Evolutionary conservation across 164 flowering plant genomes (phyloP), one percentile per base, ranked within the genome.

Genomic region (Tetrastigma voinierianum): DNA sequence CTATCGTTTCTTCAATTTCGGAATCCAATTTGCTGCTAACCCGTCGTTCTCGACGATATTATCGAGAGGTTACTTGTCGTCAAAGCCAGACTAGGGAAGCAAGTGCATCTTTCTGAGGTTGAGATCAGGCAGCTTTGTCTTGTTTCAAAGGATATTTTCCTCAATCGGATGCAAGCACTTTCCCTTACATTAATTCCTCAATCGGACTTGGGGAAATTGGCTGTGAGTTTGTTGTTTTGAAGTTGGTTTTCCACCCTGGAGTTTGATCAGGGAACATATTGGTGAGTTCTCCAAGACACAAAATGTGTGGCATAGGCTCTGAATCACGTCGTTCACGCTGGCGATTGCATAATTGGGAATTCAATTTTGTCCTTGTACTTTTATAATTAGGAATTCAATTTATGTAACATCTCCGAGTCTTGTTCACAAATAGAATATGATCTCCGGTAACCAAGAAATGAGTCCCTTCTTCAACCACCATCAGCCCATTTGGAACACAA

Each of bases 141-240:
- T 14, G 66, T 59, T 8, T 76, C 88, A 16, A 83, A 61, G 54
- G 81, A 77, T 18, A 73, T 84, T 60, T 80, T 87, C 81, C 66
- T 83, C 25, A 83, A 78, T 80, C 79, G 70, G 87, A 87, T 87
- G 49, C 83, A 84, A 67, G 87, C 91, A n/a, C n/a, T n/a, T n/a
- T n/a, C 0, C 91, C 91, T 7, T 32, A 3, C 40, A 3, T 32
- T 7, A 32, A 32, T 32, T 32, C 40, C 40, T 49, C n/a, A 49
- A n/a, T 16, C 15, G 14, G 52, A 1, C n/a, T 49, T 49, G 52
- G 2, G 52, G n/a, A 49, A 49, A 15, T 49, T 14, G 52, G 52
- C 15, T 49, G n/a, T 49, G 52, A 14, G 15, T 14, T 2, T 4
- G 18, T 60, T 59, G 13, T 9, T 48, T 11, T 55, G 18, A 43